Base-by-base conservation (phyloP, 2,329 filamentous ascomycete genomes). In the Dendryphion nanum region DNA sequence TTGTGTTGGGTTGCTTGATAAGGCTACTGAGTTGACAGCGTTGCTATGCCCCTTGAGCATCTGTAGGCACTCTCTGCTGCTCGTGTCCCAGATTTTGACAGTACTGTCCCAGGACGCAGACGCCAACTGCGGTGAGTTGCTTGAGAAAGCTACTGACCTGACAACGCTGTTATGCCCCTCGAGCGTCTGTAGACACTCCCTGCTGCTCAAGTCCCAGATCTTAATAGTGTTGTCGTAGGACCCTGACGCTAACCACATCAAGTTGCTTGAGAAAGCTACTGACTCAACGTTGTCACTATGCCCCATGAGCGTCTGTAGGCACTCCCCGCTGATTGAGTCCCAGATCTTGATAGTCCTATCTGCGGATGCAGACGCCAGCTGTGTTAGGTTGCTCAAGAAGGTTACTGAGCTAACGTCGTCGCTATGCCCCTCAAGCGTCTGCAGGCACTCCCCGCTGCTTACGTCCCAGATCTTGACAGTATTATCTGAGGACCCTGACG, bases 31-130 rank as follows among this genome's bases (percentile, higher is more conserved):
- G 6, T 18, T 30, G 16, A 38, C 28, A 4, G 6, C 6, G 17
- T 32, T 21, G 8, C 12, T 17, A 32, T 32, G 18, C 18, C 26
- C 35, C 13, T 38, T 37, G 30, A 58, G 48, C 18, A 30, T 44
- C 35, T 41, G 38, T 28, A 44, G 38, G 14, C 34, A 41, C 29
- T 7, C 18, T 8, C 24, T 42, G 66, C 95, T 90, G 32, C 17
- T 32, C 2, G 38, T 34, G 30, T 55, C 50, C 43, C 38, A 53
- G 14, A 56, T 31, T 42, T 35, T 45, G 31, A 54, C 41, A 2
- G 37, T 44, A 29, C 54, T 45, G 15, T 30, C 29, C 19, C 15
- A 1, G 6, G 48, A 53, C 7, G 19, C 48, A 12, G 42, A 47
- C 28, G 57, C 40, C 6, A 32, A 15, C 15, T 15, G 29, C 24